Evolutionary conservation across 1,284 basidiomycete species (phyloP).

Genomic region (Puccinia polysora): DNA sequence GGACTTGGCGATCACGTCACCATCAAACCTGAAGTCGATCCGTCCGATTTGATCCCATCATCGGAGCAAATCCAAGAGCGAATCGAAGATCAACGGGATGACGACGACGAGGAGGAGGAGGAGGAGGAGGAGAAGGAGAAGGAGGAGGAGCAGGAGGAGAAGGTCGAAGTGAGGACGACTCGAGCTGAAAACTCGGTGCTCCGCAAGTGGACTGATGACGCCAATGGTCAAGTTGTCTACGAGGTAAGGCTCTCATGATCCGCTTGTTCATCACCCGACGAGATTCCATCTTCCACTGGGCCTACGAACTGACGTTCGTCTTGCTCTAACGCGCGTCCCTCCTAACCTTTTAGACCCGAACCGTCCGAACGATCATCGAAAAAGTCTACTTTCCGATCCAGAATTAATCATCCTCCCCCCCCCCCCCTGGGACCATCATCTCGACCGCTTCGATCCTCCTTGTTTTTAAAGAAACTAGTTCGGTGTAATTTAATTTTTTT

Average conservation of each 20-base stretch:
- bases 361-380: constrained; percentile 25
- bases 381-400: constrained; percentile 20
- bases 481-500: no score
- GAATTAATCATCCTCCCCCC: neutral
- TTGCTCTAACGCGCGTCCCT: neutral
- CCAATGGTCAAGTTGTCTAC: neutral
- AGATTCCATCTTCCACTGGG: neutral
- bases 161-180: constrained; percentile 29
- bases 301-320: no score
- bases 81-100: neutral
- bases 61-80: neutral
- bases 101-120: neutral
- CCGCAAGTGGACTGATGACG: neutral
- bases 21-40: no score
- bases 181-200: constrained; percentile 21
- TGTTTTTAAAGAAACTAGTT: no score
- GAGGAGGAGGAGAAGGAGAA: neutral
- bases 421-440: no score
- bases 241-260: constrained; percentile 9
- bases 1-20: no score
- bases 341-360: constrained; percentile 6
- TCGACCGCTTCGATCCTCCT: no score
- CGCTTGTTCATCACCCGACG: no score
- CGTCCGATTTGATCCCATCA: no score
- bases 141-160: neutral